These are phyloP conservation scores for Medicago truncatula DNA, from an alignment of 306 rosid genomes.

Conservation along the genomic window MtrunA17r5.0-ANR NC_053042.1:45129501-45130000, in stretches of 20 bases:
- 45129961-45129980: conserved; percentile 11
- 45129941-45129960: conserved; percentile 17
- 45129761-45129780: conserved; percentile 57
- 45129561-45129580: conserved; percentile 9
- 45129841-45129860: conserved; percentile 84
- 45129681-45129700: conserved; percentile 94
- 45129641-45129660: conserved; percentile 87
- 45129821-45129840: conserved; percentile 94
- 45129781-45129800: conserved; percentile 94
- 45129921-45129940: conserved; percentile 49
- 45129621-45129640: conserved; percentile 53
- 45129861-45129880: conserved; percentile 78
- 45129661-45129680: conserved; percentile 73
- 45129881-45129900: conserved; percentile 65
- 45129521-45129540: conserved; percentile 1
- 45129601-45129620: conserved; percentile 33
- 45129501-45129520: neutral
- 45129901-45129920: conserved; percentile 75
- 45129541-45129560: conserved; percentile 13
- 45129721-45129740: conserved; percentile 77
- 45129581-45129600: conserved; percentile 10
- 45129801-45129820: conserved; percentile 98
- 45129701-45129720: conserved; percentile 71
- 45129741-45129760: conserved; percentile 84
- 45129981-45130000: conserved; percentile 14